These are phyloP conservation scores for Cochliopodium minus DNA, from an alignment of 208 protist genomes.

Conservation along the genomic window DNA sequence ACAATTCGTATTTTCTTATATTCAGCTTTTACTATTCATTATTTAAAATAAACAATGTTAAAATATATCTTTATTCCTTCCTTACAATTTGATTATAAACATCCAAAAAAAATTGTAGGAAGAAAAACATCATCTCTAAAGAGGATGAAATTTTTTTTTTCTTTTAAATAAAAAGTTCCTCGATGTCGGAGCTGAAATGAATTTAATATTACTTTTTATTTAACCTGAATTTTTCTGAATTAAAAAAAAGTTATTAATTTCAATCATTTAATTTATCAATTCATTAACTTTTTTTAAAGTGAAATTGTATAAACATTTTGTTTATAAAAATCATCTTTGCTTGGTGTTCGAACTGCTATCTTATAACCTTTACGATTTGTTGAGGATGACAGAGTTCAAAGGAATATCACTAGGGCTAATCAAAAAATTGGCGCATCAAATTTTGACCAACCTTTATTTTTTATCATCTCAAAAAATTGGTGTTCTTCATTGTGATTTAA, in stretches of 20 bases:
- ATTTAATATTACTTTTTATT: neutral
- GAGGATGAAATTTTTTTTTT: neutral
- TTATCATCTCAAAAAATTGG: slow-evolving; percentile 58
- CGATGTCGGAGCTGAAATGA: neutral
- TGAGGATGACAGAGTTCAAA: slow-evolving; percentile 58
- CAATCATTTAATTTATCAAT: too few relatives aligned
- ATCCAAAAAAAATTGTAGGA: too few relatives aligned
- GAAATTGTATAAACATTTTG: slow-evolving; percentile 35
- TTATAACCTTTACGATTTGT: slow-evolving; percentile 83
- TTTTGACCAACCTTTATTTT: slow-evolving; percentile 67
- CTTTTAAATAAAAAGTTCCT: too few relatives aligned
- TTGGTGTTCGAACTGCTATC: slow-evolving; percentile 87
- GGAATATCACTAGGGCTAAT: slow-evolving; percentile 58
- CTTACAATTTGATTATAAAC: too few relatives aligned
- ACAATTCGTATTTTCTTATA: too few relatives aligned
- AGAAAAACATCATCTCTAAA: too few relatives aligned
- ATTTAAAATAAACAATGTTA: too few relatives aligned
- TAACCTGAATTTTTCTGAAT: neutral
- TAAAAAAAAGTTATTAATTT: slow-evolving; percentile 15
- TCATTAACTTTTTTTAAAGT: slow-evolving; percentile 19
- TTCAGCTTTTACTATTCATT: too few relatives aligned
- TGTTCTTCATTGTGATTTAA: slow-evolving; percentile 92
- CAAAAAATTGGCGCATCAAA: slow-evolving; percentile 78
- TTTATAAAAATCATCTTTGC: slow-evolving; percentile 72
- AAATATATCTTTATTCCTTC: too few relatives aligned